Percentiles rank a stretch among this genome's conserved stretches.
Conservation (phyloP, 192 early-diverging fungal species). For the Chytriomyces hyalinus region DNA sequence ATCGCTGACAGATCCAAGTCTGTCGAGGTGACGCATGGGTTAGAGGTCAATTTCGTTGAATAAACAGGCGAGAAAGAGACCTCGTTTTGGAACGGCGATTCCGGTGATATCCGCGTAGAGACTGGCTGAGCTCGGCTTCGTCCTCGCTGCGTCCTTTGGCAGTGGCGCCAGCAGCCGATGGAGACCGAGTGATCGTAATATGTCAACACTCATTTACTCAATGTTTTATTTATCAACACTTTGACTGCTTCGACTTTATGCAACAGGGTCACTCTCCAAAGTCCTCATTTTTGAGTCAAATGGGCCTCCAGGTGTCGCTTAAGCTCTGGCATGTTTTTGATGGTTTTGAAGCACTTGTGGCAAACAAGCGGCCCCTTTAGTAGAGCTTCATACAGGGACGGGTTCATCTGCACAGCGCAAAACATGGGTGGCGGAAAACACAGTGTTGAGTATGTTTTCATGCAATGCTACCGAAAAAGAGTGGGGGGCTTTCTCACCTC, state of each 20-base stretch:
- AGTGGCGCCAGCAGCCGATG: constrained; percentile 6
- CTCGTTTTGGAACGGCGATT: not conserved
- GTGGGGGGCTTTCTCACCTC: constrained; percentile 31
- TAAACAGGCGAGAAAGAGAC: not conserved
- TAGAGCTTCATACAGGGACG: constrained; percentile 37
- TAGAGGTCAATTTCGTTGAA: not conserved
- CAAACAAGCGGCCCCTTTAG: constrained; percentile 55
- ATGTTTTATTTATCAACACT: not conserved
- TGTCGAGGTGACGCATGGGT: not conserved
- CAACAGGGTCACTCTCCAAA: too few relatives aligned
- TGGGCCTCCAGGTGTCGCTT: constrained; percentile 51
- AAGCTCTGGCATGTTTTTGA: constrained; percentile 51
- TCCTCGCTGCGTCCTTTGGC: not conserved
- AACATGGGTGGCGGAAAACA: too few relatives aligned
- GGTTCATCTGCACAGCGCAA: constrained; percentile 34
- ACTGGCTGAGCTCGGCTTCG: not conserved
- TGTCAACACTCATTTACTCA: not conserved
- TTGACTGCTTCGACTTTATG: not conserved
- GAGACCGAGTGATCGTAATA: constrained; percentile 6
- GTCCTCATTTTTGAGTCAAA: not conserved
- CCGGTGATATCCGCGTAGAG: not conserved
- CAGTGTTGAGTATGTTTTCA: not conserved
- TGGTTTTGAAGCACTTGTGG: constrained; percentile 51
- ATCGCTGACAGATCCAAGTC: too few relatives aligned
- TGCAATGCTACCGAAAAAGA: not conserved